Evolutionary conservation across 305 asterid genomes (phyloP).

Genomic region (Fraxinus floribunda): DNA sequence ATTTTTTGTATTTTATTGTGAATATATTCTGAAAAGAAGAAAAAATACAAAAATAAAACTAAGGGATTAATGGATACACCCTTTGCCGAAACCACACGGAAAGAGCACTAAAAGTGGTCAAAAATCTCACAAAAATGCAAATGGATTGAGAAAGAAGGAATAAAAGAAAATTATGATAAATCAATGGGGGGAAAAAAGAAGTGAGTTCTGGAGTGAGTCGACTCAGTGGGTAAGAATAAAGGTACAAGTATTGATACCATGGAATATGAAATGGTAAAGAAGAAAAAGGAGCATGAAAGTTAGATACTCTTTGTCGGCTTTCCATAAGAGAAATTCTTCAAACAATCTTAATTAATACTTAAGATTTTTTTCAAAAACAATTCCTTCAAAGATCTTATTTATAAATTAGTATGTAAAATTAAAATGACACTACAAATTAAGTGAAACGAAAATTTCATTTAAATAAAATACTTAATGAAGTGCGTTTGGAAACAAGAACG

Average conservation of each 20-base stretch:
- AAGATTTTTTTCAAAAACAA: neutral
- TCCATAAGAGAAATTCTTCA: slow-evolving; percentile 20
- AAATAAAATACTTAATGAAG: neutral
- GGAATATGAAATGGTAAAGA: slow-evolving; percentile 42
- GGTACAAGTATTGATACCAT: slow-evolving; percentile 27
- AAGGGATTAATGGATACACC: neutral
- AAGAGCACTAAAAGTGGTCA: neutral
- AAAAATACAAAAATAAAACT: neutral
- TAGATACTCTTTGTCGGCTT: slow-evolving; percentile 61
- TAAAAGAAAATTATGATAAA: neutral
- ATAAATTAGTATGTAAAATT: neutral
- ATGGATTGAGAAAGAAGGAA: neutral
- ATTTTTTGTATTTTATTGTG: neutral
- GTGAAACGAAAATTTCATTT: neutral
- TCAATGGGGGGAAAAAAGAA: neutral
- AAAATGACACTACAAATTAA: no score
- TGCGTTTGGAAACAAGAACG: neutral
- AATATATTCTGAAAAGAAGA: neutral
- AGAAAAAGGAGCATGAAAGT: slow-evolving; percentile 41
- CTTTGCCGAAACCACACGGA: slow-evolving; percentile 26
- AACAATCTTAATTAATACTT: neutral
- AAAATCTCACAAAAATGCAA: neutral
- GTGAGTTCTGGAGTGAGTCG: neutral
- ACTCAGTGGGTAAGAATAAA: neutral
- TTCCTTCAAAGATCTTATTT: neutral